Evolutionary conservation across 805 yeast genomes (phyloP).

Genomic region (Lachancea lanzarotensis): DNA sequence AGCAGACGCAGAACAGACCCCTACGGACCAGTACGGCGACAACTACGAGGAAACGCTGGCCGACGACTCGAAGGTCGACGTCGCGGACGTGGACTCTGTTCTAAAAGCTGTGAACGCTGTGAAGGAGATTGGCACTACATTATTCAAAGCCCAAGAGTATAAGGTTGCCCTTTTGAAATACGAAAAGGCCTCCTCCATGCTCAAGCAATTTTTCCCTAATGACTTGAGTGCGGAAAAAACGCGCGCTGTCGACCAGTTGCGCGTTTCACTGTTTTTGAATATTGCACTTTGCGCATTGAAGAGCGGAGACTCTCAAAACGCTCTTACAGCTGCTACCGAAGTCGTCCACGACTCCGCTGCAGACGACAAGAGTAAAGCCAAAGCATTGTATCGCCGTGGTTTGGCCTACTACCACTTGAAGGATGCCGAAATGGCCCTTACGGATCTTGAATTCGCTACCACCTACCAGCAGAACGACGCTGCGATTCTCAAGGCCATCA

Average conservation of each 20-base stretch:
- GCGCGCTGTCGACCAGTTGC: conserved; percentile 44
- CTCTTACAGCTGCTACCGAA: conserved; percentile 53
- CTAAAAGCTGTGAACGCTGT: conserved; percentile 56
- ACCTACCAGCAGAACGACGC: conserved; percentile 61
- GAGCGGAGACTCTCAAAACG: conserved; percentile 46
- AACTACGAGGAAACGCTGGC: conserved; percentile 65
- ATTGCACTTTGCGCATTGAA: conserved; percentile 70
- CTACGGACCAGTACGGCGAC: conserved; percentile 82
- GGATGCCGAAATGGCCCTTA: conserved; percentile 64
- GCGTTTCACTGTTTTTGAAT: conserved; percentile 62
- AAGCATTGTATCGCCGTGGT: conserved; percentile 85
- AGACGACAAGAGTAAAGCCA: conserved; percentile 65
- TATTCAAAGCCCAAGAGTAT: conserved; percentile 59
- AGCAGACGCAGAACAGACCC: conserved; percentile 36
- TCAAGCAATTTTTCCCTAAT: conserved; percentile 62
- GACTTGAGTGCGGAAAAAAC: conserved; percentile 47
- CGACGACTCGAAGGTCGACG: conserved; percentile 64
- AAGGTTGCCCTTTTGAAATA: conserved; percentile 60
- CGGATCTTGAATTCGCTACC: conserved; percentile 60
- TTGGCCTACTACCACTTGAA: conserved; percentile 57
- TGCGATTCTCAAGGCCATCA: conserved; percentile 59
- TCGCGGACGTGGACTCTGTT: conserved; percentile 56
- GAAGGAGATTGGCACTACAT: conserved; percentile 72
- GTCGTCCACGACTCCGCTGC: conserved; percentile 56
- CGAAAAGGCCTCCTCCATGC: conserved; percentile 60